Percentiles rank a stretch among this genome's conserved stretches.
Conservation (phyloP, 495 filamentous ascomycete species). For the Hyaloscypha finlandica region DNA sequence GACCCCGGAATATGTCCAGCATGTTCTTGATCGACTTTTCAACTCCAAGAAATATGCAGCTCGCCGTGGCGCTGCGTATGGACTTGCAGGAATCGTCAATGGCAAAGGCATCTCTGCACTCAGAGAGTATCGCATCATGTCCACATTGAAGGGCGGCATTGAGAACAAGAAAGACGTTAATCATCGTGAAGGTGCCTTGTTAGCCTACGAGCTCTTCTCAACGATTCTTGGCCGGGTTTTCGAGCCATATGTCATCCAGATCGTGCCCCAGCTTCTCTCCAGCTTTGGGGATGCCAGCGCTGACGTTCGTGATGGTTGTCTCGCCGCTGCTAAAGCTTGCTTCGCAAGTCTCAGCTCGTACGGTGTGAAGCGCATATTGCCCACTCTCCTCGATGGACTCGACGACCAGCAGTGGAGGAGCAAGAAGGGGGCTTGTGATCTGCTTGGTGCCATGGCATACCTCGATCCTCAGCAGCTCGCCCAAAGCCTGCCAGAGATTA, state of each 20-base stretch:
- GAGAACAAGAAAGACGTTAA: slow-evolving; percentile 93
- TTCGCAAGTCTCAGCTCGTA: slow-evolving; percentile 92
- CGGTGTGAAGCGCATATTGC: slow-evolving; percentile 91
- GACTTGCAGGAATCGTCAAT: slow-evolving; percentile 84
- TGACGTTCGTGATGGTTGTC: slow-evolving; percentile 88
- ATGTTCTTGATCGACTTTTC: slow-evolving; percentile 76
- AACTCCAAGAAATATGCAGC: slow-evolving; percentile 86
- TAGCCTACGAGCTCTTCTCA: slow-evolving; percentile 89
- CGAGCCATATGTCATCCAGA: slow-evolving; percentile 94
- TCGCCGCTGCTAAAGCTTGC: slow-evolving; percentile 91
- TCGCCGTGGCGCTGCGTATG: slow-evolving; percentile 91
- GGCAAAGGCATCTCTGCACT: slow-evolving; percentile 83
- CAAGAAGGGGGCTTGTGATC: slow-evolving; percentile 96
- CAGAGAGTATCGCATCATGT: slow-evolving; percentile 82
- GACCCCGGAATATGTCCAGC: slow-evolving; percentile 74
- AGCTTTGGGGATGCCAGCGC: slow-evolving; percentile 87
- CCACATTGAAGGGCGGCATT: slow-evolving; percentile 69
- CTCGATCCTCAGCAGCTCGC: slow-evolving; percentile 93
- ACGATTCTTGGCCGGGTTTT: slow-evolving; percentile 83
- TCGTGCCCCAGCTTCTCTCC: slow-evolving; percentile 85
- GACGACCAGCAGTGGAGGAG: slow-evolving; percentile 96
- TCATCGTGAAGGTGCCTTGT: slow-evolving; percentile 82
- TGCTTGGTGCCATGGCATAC: slow-evolving; percentile 97
- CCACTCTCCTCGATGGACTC: slow-evolving; percentile 87
- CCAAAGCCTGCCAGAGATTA: slow-evolving; percentile 89